A percentile compares a stretch with the other conserved stretches of the same genome.
phyloP scores from a whole-genome alignment of 805 yeast genomes.

The Sugiyamaella boreocaroliniensis region DNA sequence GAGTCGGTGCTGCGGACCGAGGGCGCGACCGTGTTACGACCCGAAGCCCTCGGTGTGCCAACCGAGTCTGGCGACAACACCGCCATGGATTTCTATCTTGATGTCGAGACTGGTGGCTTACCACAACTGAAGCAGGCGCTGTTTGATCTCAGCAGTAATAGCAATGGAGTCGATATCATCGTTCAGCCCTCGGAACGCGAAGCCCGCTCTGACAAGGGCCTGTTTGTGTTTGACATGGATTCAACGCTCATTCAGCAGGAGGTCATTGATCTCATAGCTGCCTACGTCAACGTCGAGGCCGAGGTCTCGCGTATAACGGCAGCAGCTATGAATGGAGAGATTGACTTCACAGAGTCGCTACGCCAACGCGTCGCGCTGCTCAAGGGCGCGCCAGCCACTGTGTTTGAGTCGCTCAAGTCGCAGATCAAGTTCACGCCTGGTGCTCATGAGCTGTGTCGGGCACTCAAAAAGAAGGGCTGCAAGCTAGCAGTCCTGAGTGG shows the following conservation, averaged over 20 bases:
- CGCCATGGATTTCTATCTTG: constrained; percentile 36
- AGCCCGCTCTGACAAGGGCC: constrained; percentile 35
- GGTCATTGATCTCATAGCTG: constrained; percentile 92
- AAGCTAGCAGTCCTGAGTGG: constrained; percentile 87
- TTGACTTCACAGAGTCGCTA: constrained; percentile 81
- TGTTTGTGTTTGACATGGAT: constrained; percentile 95
- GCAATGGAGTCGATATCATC: constrained; percentile 36
- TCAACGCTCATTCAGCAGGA: constrained; percentile 94
- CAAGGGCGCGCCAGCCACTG: constrained; percentile 68
- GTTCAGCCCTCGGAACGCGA: constrained; percentile 34
- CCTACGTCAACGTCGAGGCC: constrained; percentile 82
- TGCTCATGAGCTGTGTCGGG: constrained; percentile 61
- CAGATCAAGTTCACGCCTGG: constrained; percentile 79
- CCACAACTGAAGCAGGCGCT: constrained; percentile 13
- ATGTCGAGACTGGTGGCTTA: constrained; percentile 17
- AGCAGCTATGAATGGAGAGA: constrained; percentile 93
- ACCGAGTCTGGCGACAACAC: constrained; percentile 20
- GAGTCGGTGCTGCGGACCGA: constrained; percentile 15
- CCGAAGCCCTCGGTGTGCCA: constrained; percentile 17
- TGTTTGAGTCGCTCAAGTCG: constrained; percentile 73
- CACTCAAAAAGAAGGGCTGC: constrained; percentile 54
- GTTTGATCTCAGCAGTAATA: constrained; percentile 24
- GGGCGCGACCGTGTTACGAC: constrained; percentile 17
- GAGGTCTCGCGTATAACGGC: constrained; percentile 85
- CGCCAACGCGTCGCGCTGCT: constrained; percentile 68